Base-by-base conservation (phyloP, 179 eudicot genomes). In the Corrigiola litoralis region DNA sequence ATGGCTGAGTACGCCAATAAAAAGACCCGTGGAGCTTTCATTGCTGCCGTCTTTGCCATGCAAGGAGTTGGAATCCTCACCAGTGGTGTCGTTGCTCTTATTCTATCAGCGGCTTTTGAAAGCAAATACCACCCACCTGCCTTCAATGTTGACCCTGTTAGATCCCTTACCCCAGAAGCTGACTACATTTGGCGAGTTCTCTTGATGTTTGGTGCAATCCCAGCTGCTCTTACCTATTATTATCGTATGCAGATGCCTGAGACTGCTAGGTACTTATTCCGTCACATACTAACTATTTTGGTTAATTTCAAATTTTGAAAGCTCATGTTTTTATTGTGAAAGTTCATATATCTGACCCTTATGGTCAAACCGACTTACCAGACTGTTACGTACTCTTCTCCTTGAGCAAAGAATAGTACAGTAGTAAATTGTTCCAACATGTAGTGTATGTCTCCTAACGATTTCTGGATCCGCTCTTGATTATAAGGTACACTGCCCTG, bases 11-110 rank as follows among this genome's bases (percentile, higher is more conserved):
- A 84, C 5, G 79, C 86, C 0, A 82, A 82, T 56, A 82, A 79
- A 31, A 78, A 73, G 71, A 81, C 85, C 0, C 81, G 87, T 0
- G 85, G 88, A 0, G 70, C 80, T 0, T 84, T 84, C 62, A 79
- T 84, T 5, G 82, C 86, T 0, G 88, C 88, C 0, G 88, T 84
- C 13, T 84, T 84, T 14, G 86, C 88, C 1, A 84, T 84, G 88
- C 88, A 84, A 38, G 82, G 82, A 0, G 12, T 75, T 1, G 82
- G 82, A 1, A 75, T 59, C 20, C 40, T 79, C 14, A 44, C 71
- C 0, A 58, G 82, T 3, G 82, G 82, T 0, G 48, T 79, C 4
- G 58, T 79, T 6, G 60, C 82, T 0, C 42, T 79, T 6, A 44
- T 56, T 6, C 70, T 81, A 5, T 63, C 81, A 0, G 3, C 74